Conservation (phyloP, 2,329 filamentous ascomycete genomes). For the Fusarium haematococcum region DNA sequence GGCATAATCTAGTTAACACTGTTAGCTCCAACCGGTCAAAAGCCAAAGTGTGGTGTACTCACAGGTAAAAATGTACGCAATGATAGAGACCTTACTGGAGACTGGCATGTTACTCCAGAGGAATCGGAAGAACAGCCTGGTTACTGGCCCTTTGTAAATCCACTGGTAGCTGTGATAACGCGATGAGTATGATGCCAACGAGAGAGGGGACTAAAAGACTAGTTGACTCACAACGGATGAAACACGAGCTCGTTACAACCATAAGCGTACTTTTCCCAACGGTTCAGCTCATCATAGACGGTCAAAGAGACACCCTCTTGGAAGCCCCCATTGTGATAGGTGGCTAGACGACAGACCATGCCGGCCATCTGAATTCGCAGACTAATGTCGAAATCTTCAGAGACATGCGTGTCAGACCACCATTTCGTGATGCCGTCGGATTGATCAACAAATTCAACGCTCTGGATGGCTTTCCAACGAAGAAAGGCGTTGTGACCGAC, state of each 20-base stretch:
- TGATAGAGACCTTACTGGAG: conserved; percentile 76
- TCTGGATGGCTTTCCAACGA: conserved; percentile 65
- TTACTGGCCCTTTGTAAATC: conserved; percentile 72
- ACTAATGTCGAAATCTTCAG: conserved; percentile 82
- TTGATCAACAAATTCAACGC: conserved; percentile 36
- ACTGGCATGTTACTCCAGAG: conserved; percentile 61
- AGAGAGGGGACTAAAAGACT: background rate
- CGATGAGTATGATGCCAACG: background rate
- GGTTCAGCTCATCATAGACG: conserved; percentile 77
- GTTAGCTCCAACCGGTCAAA: background rate
- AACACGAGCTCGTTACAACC: conserved; percentile 79
- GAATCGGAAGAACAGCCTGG: conserved; percentile 58
- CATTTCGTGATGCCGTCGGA: conserved; percentile 70
- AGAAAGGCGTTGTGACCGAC: conserved; percentile 84
- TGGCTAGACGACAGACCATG: conserved; percentile 75
- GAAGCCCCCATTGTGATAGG: conserved; percentile 77
- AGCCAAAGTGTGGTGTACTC: conserved; percentile 4
- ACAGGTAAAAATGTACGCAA: conserved; percentile 76
- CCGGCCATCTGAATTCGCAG: conserved; percentile 77
- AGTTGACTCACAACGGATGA: conserved; percentile 65
- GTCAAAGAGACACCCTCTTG: conserved; percentile 80
- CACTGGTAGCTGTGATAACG: conserved; percentile 56
- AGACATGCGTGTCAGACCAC: conserved; percentile 82
- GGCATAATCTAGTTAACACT: conserved; percentile 63
- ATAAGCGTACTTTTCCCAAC: conserved; percentile 81